Base-by-base conservation (phyloP, 2,329 filamentous ascomycete species). In the Canariomyces notabilis region DNA sequence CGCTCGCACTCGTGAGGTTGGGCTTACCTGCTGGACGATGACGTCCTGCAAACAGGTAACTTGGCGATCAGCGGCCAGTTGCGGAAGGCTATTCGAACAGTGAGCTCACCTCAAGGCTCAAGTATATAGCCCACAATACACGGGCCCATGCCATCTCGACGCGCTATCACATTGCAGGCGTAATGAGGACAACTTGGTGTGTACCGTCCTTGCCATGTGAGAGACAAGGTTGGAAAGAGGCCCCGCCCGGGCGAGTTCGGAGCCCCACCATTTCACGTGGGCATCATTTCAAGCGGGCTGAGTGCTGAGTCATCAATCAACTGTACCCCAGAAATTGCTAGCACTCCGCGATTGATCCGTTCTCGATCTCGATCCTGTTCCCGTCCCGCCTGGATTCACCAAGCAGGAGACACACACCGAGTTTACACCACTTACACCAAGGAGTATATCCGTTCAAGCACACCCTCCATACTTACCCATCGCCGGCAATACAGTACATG, bases 1-100 rank as follows among this genome's bases (percentile, higher is more conserved):
- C 1, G 11, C 11, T 0, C 11, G 14, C 6, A 21, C 9, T 6
- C 6, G 4, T 5, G 15, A 34, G 6, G 41, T n/a, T n/a, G 26
- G 14, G 4, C 45, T 19, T 46, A 58, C 56, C 34, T 51, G 50
- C 6, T 39, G 48, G 36, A 59, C 56, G 37, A 58, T 48, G 6
- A 51, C 29, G 43, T 57, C 49, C 56, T 59, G 31, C 16, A 20
- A 15, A 33, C 16, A 14, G 37, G 44, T 22, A 48, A 44, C 36
- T 16, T 3, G 4, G 1, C 9, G 2, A 20, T 16, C 9, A 15
- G 23, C 14, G 5, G 11, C 12, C 12, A 32, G 12, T 4, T 14
- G n/a, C 12, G 16, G 8, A 46, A 32, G 9, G 12, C 22, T 29
- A 43, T 19, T 36, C n/a, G n/a, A 18, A 16, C n/a, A 33, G 14